Base-by-base conservation (phyloP, 2,329 filamentous ascomycete genomes). In the Penicillium capsulatum region DNA sequence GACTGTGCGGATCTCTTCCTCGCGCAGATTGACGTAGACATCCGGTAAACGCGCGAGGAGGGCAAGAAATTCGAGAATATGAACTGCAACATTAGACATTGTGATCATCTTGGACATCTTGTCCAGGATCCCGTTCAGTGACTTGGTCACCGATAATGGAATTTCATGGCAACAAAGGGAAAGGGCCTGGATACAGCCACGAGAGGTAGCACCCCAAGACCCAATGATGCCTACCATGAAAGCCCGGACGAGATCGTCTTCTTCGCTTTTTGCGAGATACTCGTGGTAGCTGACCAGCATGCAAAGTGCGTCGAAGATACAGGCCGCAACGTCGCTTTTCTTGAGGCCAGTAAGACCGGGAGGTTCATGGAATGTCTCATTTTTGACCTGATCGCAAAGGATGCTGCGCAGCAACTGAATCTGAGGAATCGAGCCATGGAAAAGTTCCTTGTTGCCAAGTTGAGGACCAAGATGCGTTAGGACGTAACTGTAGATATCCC, bases 21-120 rank as follows among this genome's bases (percentile, higher is more conserved):
- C 84, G 36, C 86, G 79, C 60, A 96, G 86, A 58, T 95, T 94
- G 58, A 87, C 81, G 59, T 90, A 94, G 1, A 96, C 75, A 45
- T 87, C 79, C 7, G 86, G 87, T 42, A 96, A 71, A 24, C 91
- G 83, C 37, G 90, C 89, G 17, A 98, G 75, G 34, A 88, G 84
- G 7, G 87, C 86, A n/a, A 98, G 72, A 57, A 98, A 97, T 59
- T 98, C 92, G 34, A 98, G 73, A 45, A 98, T 94, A 59, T 98
- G 92, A 45, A 96, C 84, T 7, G 91, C 89, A 24, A 96, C 84
- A 40, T 90, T 81, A 5, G 88, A 83, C 56, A 95, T 90, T 1
- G 92, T 97, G 57, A 98, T 94, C 57, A 96, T 94, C 54, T 90
- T 87, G 1, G 90, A 84, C 86, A 98, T 94, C 60, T 88, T 91